Evolutionary conservation across 768 basidiomycete genomes (phyloP), one percentile per base, ranked within the genome.

Genomic region (Lenzites betulinus): DNA sequence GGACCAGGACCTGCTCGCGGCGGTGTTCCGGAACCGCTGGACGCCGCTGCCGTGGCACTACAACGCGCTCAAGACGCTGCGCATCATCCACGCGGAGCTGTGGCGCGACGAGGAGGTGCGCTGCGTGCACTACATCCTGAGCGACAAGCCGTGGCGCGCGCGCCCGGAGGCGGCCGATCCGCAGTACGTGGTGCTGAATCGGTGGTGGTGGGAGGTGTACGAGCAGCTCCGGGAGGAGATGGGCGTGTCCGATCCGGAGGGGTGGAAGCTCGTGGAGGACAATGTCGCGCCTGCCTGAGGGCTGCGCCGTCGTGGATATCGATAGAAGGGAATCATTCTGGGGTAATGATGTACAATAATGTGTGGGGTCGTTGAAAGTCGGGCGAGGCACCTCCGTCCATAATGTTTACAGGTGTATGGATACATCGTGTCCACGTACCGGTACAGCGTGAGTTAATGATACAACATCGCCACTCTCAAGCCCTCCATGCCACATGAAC

Each of bases 51-150:
- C 87, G 1, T 97, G 91, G 86, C 86, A 86, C 62, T 95, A 94
- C 74, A 99, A 99, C 67, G 95, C 94, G 0, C 79, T 98, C 63
- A 95, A 93, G 76, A 91, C 95, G n/a, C 73, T 93, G 66, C 81
- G 89, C 46, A 69, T 78, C 33, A 79, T 87, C 39, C 97, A 99
- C 73, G 73, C 80, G 38, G 71, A 80, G 35, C 69, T 93, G 66
- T 99, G 96, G 96, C 76, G 82, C 44, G 93, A 97, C 69, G 84
- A 87, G 3, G 89, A 94, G 72, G 86, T 95, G 36, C 85, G 87
- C 59, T 91, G 93, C 69, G 76, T 95, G 22, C 95, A 96, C 73
- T 95, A 92, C 69, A 93, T 95, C 67, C 75, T 94, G 56, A 71
- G 82, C 1, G 91, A 94, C 67, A 96, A 96, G 71, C 94, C 94